phyloP scores from a whole-genome alignment of 805 yeast genomes.

The Pichia heedii region DNA sequence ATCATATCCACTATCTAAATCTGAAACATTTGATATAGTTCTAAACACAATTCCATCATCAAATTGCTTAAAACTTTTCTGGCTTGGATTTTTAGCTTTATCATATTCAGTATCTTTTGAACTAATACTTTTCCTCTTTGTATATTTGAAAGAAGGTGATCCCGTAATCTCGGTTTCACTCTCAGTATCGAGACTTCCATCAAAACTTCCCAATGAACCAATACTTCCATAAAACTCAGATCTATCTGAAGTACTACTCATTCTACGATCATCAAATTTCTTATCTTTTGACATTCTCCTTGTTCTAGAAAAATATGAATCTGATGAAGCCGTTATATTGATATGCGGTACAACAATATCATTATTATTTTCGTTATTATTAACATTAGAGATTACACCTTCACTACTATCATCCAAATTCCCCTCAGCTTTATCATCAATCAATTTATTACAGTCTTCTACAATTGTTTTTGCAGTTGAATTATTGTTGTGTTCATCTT shows the following conservation, averaged over 20 bases:
- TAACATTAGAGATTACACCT: too few species aligned
- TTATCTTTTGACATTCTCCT: slow-evolving; percentile 12
- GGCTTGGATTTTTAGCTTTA: background rate
- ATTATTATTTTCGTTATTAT: background rate
- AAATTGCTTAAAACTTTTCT: background rate
- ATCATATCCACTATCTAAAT: background rate
- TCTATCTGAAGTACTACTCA: slow-evolving; percentile 22
- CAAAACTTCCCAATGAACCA: slow-evolving; percentile 2
- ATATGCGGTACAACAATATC: background rate
- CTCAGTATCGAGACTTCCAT: slow-evolving; percentile 8
- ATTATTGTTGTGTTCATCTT: background rate
- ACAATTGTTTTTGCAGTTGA: background rate
- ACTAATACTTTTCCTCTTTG: slow-evolving; percentile 6
- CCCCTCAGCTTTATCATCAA: too few species aligned
- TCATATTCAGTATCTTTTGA: background rate
- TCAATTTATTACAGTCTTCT: too few species aligned
- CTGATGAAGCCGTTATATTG: slow-evolving; percentile 22
- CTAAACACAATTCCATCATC: slow-evolving; percentile 6
- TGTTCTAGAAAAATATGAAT: slow-evolving; percentile 27
- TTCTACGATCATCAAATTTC: slow-evolving; percentile 9
- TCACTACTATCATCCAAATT: too few species aligned
- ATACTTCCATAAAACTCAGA: slow-evolving; percentile 11
- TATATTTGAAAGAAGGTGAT: slow-evolving; percentile 13
- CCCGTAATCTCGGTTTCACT: slow-evolving; percentile 18
- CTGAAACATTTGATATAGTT: background rate